Percentiles rank a stretch among this genome's conserved stretches.
Evolutionary conservation across 192 early-diverging fungal species (phyloP).

Genomic region (Podila minutissima): DNA sequence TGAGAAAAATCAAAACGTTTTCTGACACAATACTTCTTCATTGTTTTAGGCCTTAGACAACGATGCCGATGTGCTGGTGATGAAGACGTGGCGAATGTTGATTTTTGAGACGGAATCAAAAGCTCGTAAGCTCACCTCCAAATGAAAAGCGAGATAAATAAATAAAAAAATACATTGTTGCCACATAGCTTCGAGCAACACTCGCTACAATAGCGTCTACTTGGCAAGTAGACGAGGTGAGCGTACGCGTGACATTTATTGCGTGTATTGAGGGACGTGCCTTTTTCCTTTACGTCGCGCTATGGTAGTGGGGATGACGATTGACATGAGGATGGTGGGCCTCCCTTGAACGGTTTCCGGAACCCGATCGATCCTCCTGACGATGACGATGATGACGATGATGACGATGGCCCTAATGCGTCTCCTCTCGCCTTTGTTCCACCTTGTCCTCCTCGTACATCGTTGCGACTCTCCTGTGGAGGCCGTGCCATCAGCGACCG

Average conservation of each 20-base stretch:
- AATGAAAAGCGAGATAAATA: background rate
- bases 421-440: background rate
- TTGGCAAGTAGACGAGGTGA: no score
- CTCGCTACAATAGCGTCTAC: no score
- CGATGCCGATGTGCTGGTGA: constrained; percentile 88
- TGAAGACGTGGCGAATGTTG: constrained; percentile 88
- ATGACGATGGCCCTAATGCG: background rate
- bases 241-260: no score
- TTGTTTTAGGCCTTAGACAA: constrained; percentile 80
- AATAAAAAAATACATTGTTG: background rate
- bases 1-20: background rate
- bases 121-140: constrained; percentile 39
- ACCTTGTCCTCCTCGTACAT: background rate
- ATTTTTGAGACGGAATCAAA: constrained; percentile 86
- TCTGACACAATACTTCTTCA: background rate
- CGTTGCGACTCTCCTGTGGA: background rate
- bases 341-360: constrained; percentile 10
- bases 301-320: background rate
- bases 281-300: background rate
- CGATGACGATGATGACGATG: background rate
- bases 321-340: background rate
- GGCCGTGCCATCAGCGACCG: background rate
- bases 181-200: background rate
- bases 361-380: constrained; percentile 23
- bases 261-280: background rate